Conservation (phyloP, 495 filamentous ascomycete species). For the Neurospora discreta region DNA sequence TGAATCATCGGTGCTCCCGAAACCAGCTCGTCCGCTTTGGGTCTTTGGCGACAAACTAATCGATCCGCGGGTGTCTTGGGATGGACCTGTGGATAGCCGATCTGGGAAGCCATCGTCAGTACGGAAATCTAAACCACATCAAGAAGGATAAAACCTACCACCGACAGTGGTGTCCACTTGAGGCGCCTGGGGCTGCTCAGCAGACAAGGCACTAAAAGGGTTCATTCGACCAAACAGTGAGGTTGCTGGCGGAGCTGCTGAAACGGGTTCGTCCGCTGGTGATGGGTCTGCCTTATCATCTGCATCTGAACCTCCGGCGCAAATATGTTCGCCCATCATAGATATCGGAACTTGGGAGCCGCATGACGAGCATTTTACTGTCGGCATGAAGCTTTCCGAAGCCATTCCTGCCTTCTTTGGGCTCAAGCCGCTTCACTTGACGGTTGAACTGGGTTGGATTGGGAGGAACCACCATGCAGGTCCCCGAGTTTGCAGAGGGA, state of each 20-base stretch:
- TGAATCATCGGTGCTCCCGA: slow-evolving; percentile 24
- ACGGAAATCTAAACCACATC: neutral
- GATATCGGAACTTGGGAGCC: slow-evolving; percentile 77
- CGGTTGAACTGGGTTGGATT: neutral
- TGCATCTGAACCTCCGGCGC: slow-evolving; percentile 29
- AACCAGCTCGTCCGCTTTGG: slow-evolving; percentile 27
- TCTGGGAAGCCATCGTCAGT: slow-evolving; percentile 38
- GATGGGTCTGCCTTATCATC: slow-evolving; percentile 23
- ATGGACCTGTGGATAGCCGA: slow-evolving; percentile 45
- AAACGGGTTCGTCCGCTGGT: slow-evolving; percentile 7
- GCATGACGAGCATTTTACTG: slow-evolving; percentile 93
- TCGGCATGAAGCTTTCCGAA: slow-evolving; percentile 65
- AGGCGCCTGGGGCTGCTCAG: slow-evolving; percentile 25
- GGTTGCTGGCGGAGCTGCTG: slow-evolving; percentile 20
- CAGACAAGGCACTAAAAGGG: slow-evolving; percentile 14
- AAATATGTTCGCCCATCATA: slow-evolving; percentile 85
- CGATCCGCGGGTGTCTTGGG: slow-evolving; percentile 49
- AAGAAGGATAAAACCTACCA: slow-evolving; percentile 33
- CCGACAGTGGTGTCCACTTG: slow-evolving; percentile 45
- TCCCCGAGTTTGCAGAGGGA: neutral
- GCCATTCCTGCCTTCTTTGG: slow-evolving; percentile 34
- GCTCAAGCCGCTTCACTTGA: slow-evolving; percentile 7
- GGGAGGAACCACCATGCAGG: neutral
- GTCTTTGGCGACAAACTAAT: slow-evolving; percentile 46
- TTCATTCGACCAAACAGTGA: slow-evolving; percentile 31